phyloP scores from a whole-genome alignment of 2,329 filamentous ascomycete genomes.

The Sarocladiaceae sp. region DNA sequence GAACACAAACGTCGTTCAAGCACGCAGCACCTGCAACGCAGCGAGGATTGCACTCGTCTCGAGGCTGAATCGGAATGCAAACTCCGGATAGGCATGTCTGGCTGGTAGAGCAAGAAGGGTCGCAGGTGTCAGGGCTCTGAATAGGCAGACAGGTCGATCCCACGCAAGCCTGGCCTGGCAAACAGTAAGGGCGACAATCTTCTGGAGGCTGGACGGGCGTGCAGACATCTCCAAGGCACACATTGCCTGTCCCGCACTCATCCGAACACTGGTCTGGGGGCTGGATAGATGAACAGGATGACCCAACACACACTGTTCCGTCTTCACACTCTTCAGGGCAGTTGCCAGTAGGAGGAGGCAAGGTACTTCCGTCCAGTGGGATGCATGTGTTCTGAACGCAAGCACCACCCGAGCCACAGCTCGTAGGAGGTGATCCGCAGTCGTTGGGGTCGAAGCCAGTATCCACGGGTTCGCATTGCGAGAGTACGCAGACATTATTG shows the following conservation, averaged over 20 bases:
- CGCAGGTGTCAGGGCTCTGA: background rate
- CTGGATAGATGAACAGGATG: background rate
- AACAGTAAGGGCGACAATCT: conserved; percentile 5
- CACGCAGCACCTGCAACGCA: background rate
- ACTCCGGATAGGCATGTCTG: background rate
- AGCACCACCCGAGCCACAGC: background rate
- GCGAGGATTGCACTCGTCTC: conserved; percentile 4
- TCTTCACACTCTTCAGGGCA: background rate
- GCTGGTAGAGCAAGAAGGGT: background rate
- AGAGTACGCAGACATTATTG: conserved; percentile 2
- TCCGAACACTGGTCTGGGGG: background rate
- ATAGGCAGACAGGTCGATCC: background rate
- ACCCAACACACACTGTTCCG: conserved; percentile 1
- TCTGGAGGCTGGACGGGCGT: background rate
- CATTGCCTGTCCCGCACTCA: conserved; percentile 3
- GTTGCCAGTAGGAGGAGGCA: background rate
- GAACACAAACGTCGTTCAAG: conserved; percentile 5
- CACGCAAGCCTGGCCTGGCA: conserved; percentile 6
- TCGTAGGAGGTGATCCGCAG: background rate
- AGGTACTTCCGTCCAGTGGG: conserved; percentile 3
- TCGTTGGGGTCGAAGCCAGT: conserved; percentile 2
- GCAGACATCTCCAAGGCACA: conserved; percentile 2
- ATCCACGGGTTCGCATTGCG: conserved; percentile 1
- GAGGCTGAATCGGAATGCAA: conserved; percentile 4
- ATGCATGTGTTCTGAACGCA: conserved; percentile 2